phyloP scores from a whole-genome alignment of 352 stramenopile genomes.

The Plasmopara muralis region DNA sequence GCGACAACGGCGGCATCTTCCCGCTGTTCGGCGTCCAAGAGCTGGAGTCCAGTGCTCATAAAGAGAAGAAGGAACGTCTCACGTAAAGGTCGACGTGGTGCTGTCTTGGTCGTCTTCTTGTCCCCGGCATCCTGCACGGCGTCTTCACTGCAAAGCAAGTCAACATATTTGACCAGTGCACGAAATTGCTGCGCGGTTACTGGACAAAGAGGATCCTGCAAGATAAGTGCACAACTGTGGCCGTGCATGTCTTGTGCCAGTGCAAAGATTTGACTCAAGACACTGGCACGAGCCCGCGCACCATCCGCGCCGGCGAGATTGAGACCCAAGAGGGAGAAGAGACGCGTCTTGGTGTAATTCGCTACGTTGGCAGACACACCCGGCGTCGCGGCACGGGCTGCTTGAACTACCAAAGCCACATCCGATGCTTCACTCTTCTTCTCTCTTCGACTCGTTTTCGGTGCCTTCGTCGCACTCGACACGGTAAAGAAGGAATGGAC shows the following conservation, averaged over 20 bases:
- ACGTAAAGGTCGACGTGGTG: conserved; percentile 29
- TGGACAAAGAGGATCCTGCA: conserved; percentile 40
- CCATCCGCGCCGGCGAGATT: conserved; percentile 38
- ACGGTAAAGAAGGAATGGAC: conserved; percentile 63
- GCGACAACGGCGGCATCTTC: conserved; percentile 47
- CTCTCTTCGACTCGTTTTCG: conserved; percentile 34
- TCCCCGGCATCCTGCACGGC: conserved; percentile 9
- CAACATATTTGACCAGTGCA: conserved; percentile 23
- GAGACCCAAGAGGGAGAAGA: conserved; percentile 57
- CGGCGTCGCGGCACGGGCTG: conserved; percentile 27
- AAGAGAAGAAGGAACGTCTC: conserved; percentile 71
- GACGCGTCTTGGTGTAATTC: conserved; percentile 44
- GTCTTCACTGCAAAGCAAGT: conserved; percentile 28
- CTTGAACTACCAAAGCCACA: conserved; percentile 16
- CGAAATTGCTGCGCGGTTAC: conserved; percentile 20
- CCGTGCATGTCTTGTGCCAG: conserved; percentile 34
- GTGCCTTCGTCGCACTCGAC: conserved; percentile 19
- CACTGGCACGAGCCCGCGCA: conserved; percentile 23
- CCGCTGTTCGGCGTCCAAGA: conserved; percentile 62
- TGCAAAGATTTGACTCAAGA: conserved; percentile 42
- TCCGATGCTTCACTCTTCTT: conserved; percentile 25
- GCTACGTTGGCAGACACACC: conserved; percentile 43
- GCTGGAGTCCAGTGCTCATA: conserved; percentile 65
- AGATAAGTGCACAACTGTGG: conserved; percentile 11
- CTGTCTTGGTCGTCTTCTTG: conserved; percentile 11